phyloP scores from a whole-genome alignment of 2,329 filamentous ascomycete species.

The Cordyceps cateniannulata region DNA sequence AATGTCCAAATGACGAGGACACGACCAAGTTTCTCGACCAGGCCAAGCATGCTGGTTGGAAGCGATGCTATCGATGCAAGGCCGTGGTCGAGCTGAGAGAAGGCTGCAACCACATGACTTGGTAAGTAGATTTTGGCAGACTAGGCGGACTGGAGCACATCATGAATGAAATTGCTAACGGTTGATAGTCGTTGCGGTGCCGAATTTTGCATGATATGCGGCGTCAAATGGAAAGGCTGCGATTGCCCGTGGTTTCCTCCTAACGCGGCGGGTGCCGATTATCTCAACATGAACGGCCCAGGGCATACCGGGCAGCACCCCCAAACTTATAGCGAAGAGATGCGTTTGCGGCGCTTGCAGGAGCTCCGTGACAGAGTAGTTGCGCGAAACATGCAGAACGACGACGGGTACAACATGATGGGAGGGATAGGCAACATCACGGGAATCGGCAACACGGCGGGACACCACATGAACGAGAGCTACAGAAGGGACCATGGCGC shows the following conservation, averaged over 20 bases:
- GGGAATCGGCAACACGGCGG: slow-evolving; percentile 44
- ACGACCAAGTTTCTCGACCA: slow-evolving; percentile 56
- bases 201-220: slow-evolving; percentile 84
- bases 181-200: slow-evolving; percentile 62
- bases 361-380: slow-evolving; percentile 40
- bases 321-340: slow-evolving; percentile 40
- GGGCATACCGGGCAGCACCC: slow-evolving; percentile 23
- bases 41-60: slow-evolving; percentile 64
- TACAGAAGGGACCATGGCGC: slow-evolving; percentile 32
- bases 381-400: slow-evolving; percentile 29
- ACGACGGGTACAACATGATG: slow-evolving; percentile 29
- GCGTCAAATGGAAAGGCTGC: slow-evolving; percentile 74
- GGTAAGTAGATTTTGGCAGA: slow-evolving; percentile 45
- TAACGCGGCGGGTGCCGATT: slow-evolving; percentile 46
- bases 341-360: slow-evolving; percentile 38
- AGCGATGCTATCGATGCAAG: slow-evolving; percentile 68
- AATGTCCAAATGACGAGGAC: slow-evolving; percentile 68
- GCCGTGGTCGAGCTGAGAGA: slow-evolving; percentile 72
- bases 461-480: slow-evolving; percentile 56
- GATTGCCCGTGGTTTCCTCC: slow-evolving; percentile 77
- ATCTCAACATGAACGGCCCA: slow-evolving; percentile 44
- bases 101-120: slow-evolving; percentile 84
- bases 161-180: slow-evolving; percentile 17
- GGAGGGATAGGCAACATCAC: slow-evolving; percentile 30
- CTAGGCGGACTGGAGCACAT: not conserved